phyloP scores from a whole-genome alignment of 169 alveolate species.

The Eimeria falciformis region DNA sequence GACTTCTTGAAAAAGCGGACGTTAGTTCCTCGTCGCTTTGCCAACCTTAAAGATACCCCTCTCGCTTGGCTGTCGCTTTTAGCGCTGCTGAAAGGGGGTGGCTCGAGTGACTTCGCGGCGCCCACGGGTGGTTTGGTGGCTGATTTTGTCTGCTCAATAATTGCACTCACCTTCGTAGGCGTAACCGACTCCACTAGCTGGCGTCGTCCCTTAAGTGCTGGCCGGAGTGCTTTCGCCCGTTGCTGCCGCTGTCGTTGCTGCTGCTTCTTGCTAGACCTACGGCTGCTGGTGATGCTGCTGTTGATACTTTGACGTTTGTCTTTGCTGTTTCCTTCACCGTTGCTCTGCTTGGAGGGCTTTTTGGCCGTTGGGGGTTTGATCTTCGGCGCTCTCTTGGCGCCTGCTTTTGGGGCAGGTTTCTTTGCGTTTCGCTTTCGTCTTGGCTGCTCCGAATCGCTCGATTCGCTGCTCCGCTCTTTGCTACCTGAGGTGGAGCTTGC shows the following conservation, averaged over 20 bases:
- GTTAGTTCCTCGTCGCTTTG: constrained; percentile 50
- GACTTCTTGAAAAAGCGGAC: constrained; percentile 57
- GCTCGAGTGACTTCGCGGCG: too few species aligned
- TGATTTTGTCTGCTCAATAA: too few species aligned
- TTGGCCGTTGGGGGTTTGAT: background rate
- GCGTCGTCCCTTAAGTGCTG: constrained; percentile 53
- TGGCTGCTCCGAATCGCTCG: too few species aligned
- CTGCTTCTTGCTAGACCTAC: constrained; percentile 27
- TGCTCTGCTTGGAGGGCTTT: background rate
- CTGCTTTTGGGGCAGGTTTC: background rate
- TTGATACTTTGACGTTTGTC: background rate
- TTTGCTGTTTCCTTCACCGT: background rate
- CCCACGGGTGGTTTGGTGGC: too few species aligned
- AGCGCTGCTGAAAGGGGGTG: too few species aligned
- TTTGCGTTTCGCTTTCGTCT: background rate
- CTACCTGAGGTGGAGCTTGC: too few species aligned
- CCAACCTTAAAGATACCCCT: constrained; percentile 25
- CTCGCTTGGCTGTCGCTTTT: background rate
- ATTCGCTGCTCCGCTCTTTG: too few species aligned
- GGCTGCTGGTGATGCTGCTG: constrained; percentile 23
- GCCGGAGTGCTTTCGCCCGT: constrained; percentile 62
- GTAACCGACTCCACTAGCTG: constrained; percentile 17
- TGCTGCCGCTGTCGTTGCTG: constrained; percentile 26
- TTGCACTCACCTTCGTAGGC: constrained; percentile 4
- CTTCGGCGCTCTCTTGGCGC: background rate